Evolutionary conservation across 2,329 filamentous ascomycete genomes (phyloP), one percentile per base, ranked within the genome.

Genomic region (Nakataea oryzae): DNA sequence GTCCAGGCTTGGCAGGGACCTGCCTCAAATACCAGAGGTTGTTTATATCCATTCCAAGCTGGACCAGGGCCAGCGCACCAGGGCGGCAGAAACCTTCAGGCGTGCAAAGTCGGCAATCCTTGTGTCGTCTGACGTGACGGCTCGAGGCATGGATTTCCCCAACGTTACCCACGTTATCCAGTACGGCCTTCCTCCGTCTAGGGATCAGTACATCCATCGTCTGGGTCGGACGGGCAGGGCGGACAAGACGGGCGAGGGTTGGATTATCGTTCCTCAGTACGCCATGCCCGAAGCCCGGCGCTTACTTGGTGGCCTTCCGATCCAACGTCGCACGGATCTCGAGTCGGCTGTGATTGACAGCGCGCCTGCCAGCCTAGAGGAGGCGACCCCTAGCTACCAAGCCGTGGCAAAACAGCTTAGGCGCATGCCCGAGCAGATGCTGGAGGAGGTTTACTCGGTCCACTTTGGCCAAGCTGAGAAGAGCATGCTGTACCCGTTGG

Each of bases 1-100:
- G 58, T 85, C 85, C 27, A 77, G 78, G 34, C 75, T 86, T 59
- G 66, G 73, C 27, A 68, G 68, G 26, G 67, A 70, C 32, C 63
- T 70, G 61, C 76, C 77, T 27, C 68, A 84, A 14, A 65, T 75
- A 62, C 73, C 73, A 7, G 65, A 67, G 12, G 66, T 77, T 61
- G 76, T 77, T 67, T 80, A 87, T 66, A 93, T 99, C 63, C 93
- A 97, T 74, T 88, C 91, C 21, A 87, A 87, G 69, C 83, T 97
- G 57, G 79, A 76, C 3, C 95, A 99, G 72, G 59, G 26, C 0
- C 76, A 82, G 68, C 86, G 95, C 60, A 95, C 91, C 2, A 77
- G 74, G 58, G 85, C 85, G 47, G 86, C 93, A 1, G 85, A 93
- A 0, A 71, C 68, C 29, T 99, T 97, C 84, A 86, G 90, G 57